phyloP scores from a whole-genome alignment of 768 basidiomycete species.

The Albatrellus ellisii region DNA sequence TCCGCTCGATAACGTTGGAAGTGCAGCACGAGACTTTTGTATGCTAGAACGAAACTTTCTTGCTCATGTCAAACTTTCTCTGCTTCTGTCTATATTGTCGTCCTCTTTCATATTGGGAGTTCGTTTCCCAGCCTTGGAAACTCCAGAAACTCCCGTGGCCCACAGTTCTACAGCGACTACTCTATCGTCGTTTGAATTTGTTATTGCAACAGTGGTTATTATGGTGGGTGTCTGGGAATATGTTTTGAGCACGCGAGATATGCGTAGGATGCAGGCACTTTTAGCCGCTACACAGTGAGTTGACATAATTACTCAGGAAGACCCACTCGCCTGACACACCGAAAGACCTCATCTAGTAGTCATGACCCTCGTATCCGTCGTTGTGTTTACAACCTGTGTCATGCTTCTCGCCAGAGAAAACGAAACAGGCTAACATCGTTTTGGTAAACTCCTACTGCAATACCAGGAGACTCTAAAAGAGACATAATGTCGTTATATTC shows the following conservation, averaged over 20 bases:
- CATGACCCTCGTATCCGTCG: slow-evolving; percentile 12
- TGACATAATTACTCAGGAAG: slow-evolving; percentile 4
- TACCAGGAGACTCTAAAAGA: neutral
- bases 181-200: slow-evolving; percentile 38
- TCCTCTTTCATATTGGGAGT: slow-evolving; percentile 50
- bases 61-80: slow-evolving; percentile 51
- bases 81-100: slow-evolving; percentile 49
- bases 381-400: slow-evolving; percentile 4
- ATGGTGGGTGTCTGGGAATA: slow-evolving; percentile 57
- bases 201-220: slow-evolving; percentile 40
- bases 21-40: slow-evolving; percentile 60
- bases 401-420: slow-evolving; percentile 1
- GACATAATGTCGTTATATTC: neutral
- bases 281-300: slow-evolving; percentile 43
- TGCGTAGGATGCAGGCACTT: slow-evolving; percentile 47
- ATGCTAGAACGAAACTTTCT: slow-evolving; percentile 72
- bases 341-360: slow-evolving; percentile 19
- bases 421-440: neutral
- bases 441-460: neutral
- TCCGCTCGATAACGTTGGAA: slow-evolving; percentile 15
- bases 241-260: slow-evolving; percentile 39
- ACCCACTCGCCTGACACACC: neutral
- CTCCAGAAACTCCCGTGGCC: slow-evolving; percentile 12
- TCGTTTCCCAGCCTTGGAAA: slow-evolving; percentile 29
- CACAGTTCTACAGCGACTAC: slow-evolving; percentile 26